These are phyloP conservation scores for Solanum sejunctum DNA, from an alignment of 257 asterid genomes.

Conservation along the genomic window DNA sequence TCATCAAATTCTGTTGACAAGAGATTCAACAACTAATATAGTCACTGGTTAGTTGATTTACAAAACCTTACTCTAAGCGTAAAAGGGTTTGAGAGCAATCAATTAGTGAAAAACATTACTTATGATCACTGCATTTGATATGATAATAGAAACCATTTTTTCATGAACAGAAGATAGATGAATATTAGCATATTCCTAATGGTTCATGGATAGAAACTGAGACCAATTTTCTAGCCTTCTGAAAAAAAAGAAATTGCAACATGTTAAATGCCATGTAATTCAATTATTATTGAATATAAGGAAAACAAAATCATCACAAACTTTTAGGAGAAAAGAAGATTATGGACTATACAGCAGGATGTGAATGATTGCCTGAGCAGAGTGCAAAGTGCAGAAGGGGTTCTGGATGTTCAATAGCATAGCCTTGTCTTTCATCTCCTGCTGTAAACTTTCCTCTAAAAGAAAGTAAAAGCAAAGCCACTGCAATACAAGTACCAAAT, in stretches of 20 bases:
- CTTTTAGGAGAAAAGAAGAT: not conserved
- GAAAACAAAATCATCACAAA: not conserved
- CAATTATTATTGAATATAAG: not conserved
- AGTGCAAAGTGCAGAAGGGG: slow-evolving; percentile 90
- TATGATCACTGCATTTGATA: not conserved
- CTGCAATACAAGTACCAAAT: slow-evolving; percentile 16
- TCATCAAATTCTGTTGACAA: not conserved
- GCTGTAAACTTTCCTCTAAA: slow-evolving; percentile 63
- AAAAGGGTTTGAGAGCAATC: not conserved
- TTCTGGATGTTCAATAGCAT: slow-evolving; percentile 50
- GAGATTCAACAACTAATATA: not conserved
- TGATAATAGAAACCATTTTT: not conserved
- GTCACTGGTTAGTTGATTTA: not conserved
- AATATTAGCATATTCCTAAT: not conserved
- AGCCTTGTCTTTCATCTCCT: slow-evolving; percentile 61
- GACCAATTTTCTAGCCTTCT: not conserved
- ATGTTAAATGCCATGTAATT: not conserved
- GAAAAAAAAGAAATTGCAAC: not conserved
- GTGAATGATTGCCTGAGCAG: slow-evolving; percentile 83
- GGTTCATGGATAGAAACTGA: not conserved
- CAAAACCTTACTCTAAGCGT: not conserved
- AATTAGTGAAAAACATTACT: not conserved
- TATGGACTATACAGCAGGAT: slow-evolving; percentile 61
- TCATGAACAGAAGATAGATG: not conserved
- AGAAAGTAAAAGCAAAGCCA: slow-evolving; percentile 70